A percentile compares a stretch with the other conserved stretches of the same genome.
These are phyloP conservation scores for Danielia oregonensis DNA, from an alignment of 805 yeast genomes.

Conservation along the genomic window DNA sequence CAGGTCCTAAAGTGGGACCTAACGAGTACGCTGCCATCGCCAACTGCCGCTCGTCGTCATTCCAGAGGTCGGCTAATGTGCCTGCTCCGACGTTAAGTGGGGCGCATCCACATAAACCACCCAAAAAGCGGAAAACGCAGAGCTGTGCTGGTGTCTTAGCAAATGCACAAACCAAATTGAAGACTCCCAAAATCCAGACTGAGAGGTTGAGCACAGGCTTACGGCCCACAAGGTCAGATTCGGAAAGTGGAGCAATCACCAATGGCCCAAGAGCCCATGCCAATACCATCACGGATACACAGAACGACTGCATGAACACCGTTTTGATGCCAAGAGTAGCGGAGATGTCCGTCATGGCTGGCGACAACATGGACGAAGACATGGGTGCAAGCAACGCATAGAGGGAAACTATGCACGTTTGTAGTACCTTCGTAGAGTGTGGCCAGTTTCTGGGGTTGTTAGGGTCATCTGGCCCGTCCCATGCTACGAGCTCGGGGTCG, in stretches of 20 bases:
- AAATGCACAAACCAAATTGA: constrained; percentile 61
- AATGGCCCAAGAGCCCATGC: constrained; percentile 71
- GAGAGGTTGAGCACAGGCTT: constrained; percentile 50
- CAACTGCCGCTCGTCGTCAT: constrained; percentile 45
- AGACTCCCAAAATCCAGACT: constrained; percentile 44
- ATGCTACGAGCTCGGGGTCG: constrained; percentile 66
- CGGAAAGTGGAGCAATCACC: constrained; percentile 64
- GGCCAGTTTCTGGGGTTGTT: constrained; percentile 66
- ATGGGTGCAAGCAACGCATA: constrained; percentile 60
- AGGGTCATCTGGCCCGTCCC: constrained; percentile 63
- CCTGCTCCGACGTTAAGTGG: constrained; percentile 72
- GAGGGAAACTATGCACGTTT: constrained; percentile 45
- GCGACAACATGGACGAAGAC: constrained; percentile 60
- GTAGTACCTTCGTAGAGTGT: constrained; percentile 33
- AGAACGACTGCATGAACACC: constrained; percentile 23
- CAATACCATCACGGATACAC: constrained; percentile 60
- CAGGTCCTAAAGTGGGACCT: constrained; percentile 68
- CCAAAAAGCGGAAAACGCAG: constrained; percentile 55
- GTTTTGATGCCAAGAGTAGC: constrained; percentile 31
- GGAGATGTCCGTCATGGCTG: constrained; percentile 51
- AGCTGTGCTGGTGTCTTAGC: constrained; percentile 57
- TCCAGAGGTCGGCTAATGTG: constrained; percentile 58
- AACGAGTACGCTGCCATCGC: constrained; percentile 59
- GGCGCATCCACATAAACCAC: constrained; percentile 66
- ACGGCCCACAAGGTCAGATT: constrained; percentile 55